Base-by-base conservation (phyloP, 768 basidiomycete species). In the Leucocoprinus birnbaumii region DNA sequence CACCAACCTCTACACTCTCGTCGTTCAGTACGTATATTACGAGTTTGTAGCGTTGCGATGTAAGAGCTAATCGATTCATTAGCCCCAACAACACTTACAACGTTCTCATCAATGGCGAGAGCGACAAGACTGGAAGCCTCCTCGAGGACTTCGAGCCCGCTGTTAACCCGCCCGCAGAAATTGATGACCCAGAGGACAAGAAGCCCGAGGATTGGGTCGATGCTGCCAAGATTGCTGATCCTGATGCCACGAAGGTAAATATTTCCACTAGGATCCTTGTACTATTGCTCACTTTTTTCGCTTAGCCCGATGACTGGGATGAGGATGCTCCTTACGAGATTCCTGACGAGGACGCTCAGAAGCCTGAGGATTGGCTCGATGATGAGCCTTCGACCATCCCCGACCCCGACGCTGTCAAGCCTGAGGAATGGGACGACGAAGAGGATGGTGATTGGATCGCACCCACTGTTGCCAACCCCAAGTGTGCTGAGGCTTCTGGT, bases 391-490 rank as follows among this genome's bases (percentile, higher is more conserved):
- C 79, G 54, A 78, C 73, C 46, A 80, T 97, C 63, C 83, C 94
- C 46, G 97, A 99, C 66, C 96, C 97, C 58, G 91, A 93, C 60
- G 84, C 91, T 38, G 83, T 87, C 72, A 98, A 97, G 78, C 97
- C 97, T 5, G 97, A 99, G 68, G 97, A 99, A 71, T 99, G 97
- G 97, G 94, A 97, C 65, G 96, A 98, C 63, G 97, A 98, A 67
- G 97, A 98, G 69, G 96, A 99, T 62, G 97, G 97, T 69, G 96
- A 98, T 67, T 99, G 94, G 94, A 83, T 98, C 60, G 81, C 95
- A 6, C 95, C 97, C 26, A 85, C 84, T 54, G 78, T 98, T 54
- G 72, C 80, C 56, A 99, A 99, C 82, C 91, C 96, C 59, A 89
- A 85, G 68, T 98, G 97, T 67, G 77, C 84, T 59, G 89, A 86